phyloP scores from a whole-genome alignment of 2,329 filamentous ascomycete genomes.

The Periconia sp. region DNA sequence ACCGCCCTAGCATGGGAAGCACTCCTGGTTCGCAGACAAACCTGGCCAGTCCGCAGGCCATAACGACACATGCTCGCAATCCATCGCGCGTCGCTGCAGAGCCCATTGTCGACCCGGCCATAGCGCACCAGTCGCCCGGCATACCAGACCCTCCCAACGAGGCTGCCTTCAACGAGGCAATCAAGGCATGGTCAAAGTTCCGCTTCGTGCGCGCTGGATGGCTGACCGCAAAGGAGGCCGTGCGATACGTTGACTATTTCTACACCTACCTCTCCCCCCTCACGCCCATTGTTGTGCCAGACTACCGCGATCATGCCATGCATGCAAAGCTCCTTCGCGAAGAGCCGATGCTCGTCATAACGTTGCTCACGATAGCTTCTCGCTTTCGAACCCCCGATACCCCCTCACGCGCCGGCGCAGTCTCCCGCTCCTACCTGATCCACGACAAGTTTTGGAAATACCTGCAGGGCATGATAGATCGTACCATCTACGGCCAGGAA shows the following conservation, averaged over 20 bases:
- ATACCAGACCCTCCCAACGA: constrained; percentile 38
- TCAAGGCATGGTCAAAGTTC: constrained; percentile 87
- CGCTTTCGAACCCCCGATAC: constrained; percentile 80
- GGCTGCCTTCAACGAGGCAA: constrained; percentile 59
- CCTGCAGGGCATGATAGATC: constrained; percentile 90
- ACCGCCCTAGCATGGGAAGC: constrained; percentile 35
- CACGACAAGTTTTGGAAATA: constrained; percentile 96
- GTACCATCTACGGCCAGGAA: constrained; percentile 93
- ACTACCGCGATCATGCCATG: constrained; percentile 79
- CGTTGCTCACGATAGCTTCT: constrained; percentile 86
- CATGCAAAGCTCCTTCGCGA: constrained; percentile 81
- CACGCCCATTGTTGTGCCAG: constrained; percentile 90
- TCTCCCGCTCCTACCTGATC: constrained; percentile 84
- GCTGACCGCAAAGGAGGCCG: constrained; percentile 92
- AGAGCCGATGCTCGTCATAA: constrained; percentile 90
- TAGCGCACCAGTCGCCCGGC: constrained; percentile 21
- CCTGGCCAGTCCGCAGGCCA: constrained; percentile 38
- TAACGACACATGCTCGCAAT: constrained; percentile 23
- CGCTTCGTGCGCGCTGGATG: constrained; percentile 95
- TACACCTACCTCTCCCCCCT: constrained; percentile 88
- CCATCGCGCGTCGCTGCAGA: constrained; percentile 28
- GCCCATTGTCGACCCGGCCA: constrained; percentile 33
- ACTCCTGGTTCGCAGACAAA: constrained; percentile 40
- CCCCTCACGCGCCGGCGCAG: constrained; percentile 64
- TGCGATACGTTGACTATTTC: constrained; percentile 94